Evolutionary conservation across 805 yeast species (phyloP).

Genomic region (Hanseniaspora valbyensis): DNA sequence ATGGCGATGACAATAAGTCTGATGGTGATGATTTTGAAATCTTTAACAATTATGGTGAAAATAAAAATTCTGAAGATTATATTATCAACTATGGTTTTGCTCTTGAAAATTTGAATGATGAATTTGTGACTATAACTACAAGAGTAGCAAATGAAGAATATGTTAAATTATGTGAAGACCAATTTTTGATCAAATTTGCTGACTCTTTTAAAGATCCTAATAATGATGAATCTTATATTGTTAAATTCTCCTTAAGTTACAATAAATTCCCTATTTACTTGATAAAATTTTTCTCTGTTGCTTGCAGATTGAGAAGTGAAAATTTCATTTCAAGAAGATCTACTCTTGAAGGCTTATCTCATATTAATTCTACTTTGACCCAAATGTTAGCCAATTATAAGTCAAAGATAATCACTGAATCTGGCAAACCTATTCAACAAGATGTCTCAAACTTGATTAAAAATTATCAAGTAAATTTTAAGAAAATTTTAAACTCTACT

Average conservation of each 20-base stretch:
- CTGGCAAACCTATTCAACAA: conserved; percentile 17
- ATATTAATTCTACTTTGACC: conserved; percentile 40
- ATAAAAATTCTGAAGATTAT: conserved; percentile 75
- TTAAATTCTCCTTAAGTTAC: conserved; percentile 22
- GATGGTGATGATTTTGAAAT: conserved; percentile 35
- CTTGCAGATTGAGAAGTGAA: conserved; percentile 45
- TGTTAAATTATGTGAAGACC: conserved; percentile 28
- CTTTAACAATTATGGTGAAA: conserved; percentile 67
- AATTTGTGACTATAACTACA: conserved; percentile 48
- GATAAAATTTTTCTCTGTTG: conserved; percentile 42
- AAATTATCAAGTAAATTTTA: conserved; percentile 41
- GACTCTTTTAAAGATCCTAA: conserved; percentile 25
- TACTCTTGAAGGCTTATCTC: conserved; percentile 50
- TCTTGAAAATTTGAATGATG: conserved; percentile 35
- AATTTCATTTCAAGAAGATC: conserved; percentile 38
- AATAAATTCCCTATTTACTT: conserved; percentile 34
- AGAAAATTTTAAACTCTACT: conserved; percentile 35
- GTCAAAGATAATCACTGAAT: conserved; percentile 20
- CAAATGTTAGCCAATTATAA: conserved; percentile 39
- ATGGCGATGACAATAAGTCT: conserved; percentile 16
- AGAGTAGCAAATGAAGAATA: conserved; percentile 33
- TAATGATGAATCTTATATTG: conserved; percentile 34
- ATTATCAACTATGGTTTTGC: conserved; percentile 71
- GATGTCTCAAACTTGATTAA: conserved; percentile 31
- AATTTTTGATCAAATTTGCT: conserved; percentile 34